phyloP scores from a whole-genome alignment of 176 grass and related monocot genomes.

The Saccharum spontaneum region DNA sequence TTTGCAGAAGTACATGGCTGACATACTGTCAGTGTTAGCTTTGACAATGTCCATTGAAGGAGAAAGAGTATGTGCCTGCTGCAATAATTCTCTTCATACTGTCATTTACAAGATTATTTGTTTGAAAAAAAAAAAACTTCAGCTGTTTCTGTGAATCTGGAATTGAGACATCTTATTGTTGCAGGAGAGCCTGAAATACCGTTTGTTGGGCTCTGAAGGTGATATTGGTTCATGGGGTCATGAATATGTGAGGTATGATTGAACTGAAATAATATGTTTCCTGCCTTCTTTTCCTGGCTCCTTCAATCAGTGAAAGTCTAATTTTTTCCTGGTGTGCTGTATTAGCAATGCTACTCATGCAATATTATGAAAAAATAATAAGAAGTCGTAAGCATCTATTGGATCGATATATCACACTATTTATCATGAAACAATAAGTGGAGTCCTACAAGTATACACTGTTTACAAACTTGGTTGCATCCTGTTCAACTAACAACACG shows the following conservation, averaged over 20 bases:
- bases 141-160: slow-evolving; percentile 3
- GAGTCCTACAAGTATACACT: not conserved
- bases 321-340: not conserved
- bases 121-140: too few relatives aligned
- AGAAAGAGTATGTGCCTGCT: slow-evolving; percentile 65
- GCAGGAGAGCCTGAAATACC: slow-evolving; percentile 87
- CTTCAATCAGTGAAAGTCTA: not conserved
- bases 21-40: slow-evolving; percentile 84
- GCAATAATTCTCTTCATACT: not conserved
- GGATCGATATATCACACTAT: not conserved
- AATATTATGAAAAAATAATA: not conserved
- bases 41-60: slow-evolving; percentile 94
- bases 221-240: slow-evolving; percentile 99
- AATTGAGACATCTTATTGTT: slow-evolving; percentile 19
- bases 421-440: not conserved
- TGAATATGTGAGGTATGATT: slow-evolving; percentile 86
- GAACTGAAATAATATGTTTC: not conserved
- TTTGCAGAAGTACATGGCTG: slow-evolving; percentile 81
- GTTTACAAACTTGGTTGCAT: not conserved
- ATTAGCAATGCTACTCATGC: not conserved
- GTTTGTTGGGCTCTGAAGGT: slow-evolving; percentile 85
- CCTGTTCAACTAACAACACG: not conserved
- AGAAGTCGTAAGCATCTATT: not conserved
- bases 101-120: too few relatives aligned
- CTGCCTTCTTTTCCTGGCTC: not conserved